Evolutionary conservation across 2,329 filamentous ascomycete genomes (phyloP).

Genomic region (Aspergillus intermedius): DNA sequence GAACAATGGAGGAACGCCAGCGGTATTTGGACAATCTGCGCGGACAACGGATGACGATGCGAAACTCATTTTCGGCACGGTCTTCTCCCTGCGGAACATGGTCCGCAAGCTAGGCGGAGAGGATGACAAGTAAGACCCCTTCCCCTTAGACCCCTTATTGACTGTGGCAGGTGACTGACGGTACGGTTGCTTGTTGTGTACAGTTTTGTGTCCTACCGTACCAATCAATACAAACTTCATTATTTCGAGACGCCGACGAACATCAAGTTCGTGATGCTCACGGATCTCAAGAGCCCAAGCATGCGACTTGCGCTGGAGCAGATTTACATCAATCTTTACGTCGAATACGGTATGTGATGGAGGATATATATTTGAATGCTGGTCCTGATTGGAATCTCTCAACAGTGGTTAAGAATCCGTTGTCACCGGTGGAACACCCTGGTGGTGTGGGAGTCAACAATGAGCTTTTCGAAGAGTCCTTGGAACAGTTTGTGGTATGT

Average conservation of each 20-base stretch:
- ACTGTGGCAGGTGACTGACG: not conserved
- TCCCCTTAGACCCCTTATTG: not conserved
- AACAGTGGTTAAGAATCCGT: slow-evolving; percentile 58
- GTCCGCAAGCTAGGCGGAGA: slow-evolving; percentile 88
- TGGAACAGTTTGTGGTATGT: slow-evolving; percentile 47
- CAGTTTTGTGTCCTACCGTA: slow-evolving; percentile 89
- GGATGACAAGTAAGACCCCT: slow-evolving; percentile 59
- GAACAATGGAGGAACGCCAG: slow-evolving; percentile 34
- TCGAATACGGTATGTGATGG: slow-evolving; percentile 68
- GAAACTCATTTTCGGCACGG: slow-evolving; percentile 93
- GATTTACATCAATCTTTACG: slow-evolving; percentile 97
- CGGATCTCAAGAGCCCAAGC: slow-evolving; percentile 79
- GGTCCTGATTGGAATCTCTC: slow-evolving; percentile 7
- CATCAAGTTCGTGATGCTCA: slow-evolving; percentile 94
- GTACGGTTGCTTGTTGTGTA: slow-evolving; percentile 10
- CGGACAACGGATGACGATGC: slow-evolving; percentile 70
- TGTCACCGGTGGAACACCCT: slow-evolving; percentile 56
- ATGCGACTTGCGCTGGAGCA: slow-evolving; percentile 94
- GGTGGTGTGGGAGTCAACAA: slow-evolving; percentile 58
- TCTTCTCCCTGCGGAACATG: slow-evolving; percentile 96
- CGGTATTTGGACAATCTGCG: slow-evolving; percentile 32
- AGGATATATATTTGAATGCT: not conserved
- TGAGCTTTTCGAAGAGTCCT: slow-evolving; percentile 57
- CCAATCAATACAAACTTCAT: slow-evolving; percentile 93
- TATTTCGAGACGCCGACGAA: slow-evolving; percentile 98